phyloP scores from a whole-genome alignment of 148 eudicot genomes.

The Nepenthes mirabilis region DNA sequence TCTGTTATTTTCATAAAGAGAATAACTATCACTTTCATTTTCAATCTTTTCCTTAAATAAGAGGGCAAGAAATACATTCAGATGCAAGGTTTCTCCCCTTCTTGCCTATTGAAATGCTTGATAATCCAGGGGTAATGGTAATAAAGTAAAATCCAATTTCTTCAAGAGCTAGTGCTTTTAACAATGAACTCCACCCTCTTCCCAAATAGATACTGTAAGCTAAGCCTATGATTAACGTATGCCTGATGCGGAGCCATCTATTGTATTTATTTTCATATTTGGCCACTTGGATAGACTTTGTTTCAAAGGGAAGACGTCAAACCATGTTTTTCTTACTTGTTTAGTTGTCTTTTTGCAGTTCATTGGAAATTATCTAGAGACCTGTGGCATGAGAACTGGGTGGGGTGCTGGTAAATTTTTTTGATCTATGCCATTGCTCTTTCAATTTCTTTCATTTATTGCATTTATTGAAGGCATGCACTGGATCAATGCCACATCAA shows the following conservation, averaged over 20 bases:
- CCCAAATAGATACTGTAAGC: too few species aligned
- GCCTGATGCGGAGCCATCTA: too few species aligned
- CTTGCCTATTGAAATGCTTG: too few species aligned
- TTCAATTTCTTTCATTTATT: not conserved
- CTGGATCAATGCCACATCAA: not conserved
- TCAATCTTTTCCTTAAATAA: not conserved
- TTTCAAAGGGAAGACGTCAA: not conserved
- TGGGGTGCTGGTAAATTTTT: constrained; percentile 78
- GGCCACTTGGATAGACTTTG: not conserved
- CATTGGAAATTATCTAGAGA: constrained; percentile 79
- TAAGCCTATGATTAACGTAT: too few species aligned
- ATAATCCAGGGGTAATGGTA: too few species aligned
- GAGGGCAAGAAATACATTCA: too few species aligned
- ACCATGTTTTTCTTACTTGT: not conserved
- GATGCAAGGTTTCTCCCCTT: too few species aligned
- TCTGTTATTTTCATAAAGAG: not conserved
- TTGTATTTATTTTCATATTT: not conserved
- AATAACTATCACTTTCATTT: not conserved
- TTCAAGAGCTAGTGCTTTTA: too few species aligned
- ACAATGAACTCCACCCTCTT: too few species aligned
- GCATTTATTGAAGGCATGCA: not conserved
- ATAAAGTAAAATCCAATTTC: too few species aligned
- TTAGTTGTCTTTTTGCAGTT: constrained; percentile 33
- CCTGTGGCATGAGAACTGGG: constrained; percentile 60
- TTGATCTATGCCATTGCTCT: not conserved